These are phyloP conservation scores for Colletotrichum sp. DNA, from an alignment of 2,329 filamentous ascomycete genomes.

Conservation along the genomic window DNA sequence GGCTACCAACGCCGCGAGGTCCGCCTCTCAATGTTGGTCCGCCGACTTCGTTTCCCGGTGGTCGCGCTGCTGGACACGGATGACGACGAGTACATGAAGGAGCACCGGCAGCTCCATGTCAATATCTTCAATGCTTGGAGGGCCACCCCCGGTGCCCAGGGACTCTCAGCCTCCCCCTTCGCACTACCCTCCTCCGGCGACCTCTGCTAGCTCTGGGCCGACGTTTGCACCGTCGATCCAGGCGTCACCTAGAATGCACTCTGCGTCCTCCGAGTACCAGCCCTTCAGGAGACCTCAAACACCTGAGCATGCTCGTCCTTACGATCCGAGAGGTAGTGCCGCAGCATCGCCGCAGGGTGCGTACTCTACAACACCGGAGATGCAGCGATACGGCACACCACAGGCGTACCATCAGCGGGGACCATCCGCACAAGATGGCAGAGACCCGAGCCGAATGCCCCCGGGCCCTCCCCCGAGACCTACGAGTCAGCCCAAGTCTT, in stretches of 20 bases:
- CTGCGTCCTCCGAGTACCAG: constrained; percentile 62
- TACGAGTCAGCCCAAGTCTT: constrained; percentile 58
- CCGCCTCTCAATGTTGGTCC: constrained; percentile 48
- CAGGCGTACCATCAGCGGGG: constrained; percentile 57
- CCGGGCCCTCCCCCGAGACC: constrained; percentile 49
- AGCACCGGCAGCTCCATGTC: constrained; percentile 63
- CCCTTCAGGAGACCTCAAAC: constrained; percentile 73
- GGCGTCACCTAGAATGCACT: constrained; percentile 61
- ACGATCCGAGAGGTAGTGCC: constrained; percentile 51
- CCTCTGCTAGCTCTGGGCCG: constrained; percentile 43
- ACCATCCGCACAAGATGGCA: constrained; percentile 53
- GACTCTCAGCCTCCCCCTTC: constrained; percentile 44
- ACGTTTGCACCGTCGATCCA: constrained; percentile 55
- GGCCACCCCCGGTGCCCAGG: constrained; percentile 48
- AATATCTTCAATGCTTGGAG: constrained; percentile 65
- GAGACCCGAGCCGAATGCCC: constrained; percentile 40
- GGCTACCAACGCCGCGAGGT: constrained; percentile 51
- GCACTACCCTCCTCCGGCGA: constrained; percentile 47
- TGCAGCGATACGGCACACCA: constrained; percentile 64
- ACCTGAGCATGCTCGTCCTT: constrained; percentile 69
- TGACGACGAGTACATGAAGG: too few species aligned
- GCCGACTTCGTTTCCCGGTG: constrained; percentile 48
- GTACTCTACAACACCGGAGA: constrained; percentile 62
- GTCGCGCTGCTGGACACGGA: too few species aligned
- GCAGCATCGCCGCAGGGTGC: constrained; percentile 55